Evolutionary conservation across 192 early-diverging fungal species (phyloP).

Genomic region (Gorgonomyces haynaldii): DNA sequence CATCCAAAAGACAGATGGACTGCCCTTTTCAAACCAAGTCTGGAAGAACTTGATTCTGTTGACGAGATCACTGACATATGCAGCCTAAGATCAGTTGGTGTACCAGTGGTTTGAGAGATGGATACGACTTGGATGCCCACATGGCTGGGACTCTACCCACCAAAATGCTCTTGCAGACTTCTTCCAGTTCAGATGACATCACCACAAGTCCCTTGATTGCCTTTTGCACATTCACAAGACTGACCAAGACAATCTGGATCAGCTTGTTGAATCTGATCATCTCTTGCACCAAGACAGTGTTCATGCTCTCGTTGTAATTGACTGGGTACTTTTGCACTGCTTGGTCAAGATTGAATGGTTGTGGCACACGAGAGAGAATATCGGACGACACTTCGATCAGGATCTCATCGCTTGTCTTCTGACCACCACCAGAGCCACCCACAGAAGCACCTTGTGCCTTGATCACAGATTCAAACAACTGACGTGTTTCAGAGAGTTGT

Average conservation of each 20-base stretch:
- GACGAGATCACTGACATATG: conserved; percentile 45
- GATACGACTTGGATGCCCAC: conserved; percentile 54
- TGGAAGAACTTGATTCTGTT: conserved; percentile 42
- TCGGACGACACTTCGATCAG: conserved; percentile 45
- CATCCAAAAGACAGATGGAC: conserved; percentile 51
- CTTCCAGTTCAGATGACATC: conserved; percentile 52
- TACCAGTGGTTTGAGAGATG: conserved; percentile 49
- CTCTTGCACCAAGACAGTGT: conserved; percentile 55
- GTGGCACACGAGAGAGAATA: conserved; percentile 37
- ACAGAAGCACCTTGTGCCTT: conserved; percentile 37
- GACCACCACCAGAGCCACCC: conserved; percentile 17
- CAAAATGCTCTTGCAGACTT: conserved; percentile 48
- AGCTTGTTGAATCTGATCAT: conserved; percentile 56
- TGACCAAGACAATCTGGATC: conserved; percentile 40
- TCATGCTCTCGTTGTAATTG: conserved; percentile 52
- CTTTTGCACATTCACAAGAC: conserved; percentile 51
- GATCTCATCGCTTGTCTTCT: conserved; percentile 47
- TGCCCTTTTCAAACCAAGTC: conserved; percentile 43
- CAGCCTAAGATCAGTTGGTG: too few relatives aligned
- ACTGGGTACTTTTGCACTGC: conserved; percentile 41
- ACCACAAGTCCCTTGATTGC: conserved; percentile 52
- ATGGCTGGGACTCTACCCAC: conserved; percentile 39
- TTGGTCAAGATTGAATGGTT: conserved; percentile 36
- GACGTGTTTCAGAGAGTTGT: conserved; percentile 44
- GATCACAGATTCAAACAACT: conserved; percentile 43